Conservation (phyloP, 1,139 yeast genomes). For the Saccharomyces hybrid region DNA sequence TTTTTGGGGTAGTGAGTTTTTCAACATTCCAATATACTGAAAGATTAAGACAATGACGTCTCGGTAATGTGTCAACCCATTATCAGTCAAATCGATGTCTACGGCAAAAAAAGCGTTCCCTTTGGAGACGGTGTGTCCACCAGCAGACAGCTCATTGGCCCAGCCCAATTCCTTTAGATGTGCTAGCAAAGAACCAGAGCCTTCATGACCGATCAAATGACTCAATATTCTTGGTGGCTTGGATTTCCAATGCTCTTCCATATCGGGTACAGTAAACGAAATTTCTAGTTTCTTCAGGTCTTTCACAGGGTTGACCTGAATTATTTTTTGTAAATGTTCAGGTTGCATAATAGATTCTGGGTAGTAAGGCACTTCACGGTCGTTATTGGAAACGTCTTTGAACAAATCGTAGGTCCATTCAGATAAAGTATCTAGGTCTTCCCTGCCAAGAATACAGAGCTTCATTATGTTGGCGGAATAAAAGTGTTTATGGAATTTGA, state of each 20-base stretch:
- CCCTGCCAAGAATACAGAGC: conserved; percentile 76
- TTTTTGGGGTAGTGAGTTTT: conserved; percentile 47
- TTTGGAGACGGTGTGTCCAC: conserved; percentile 58
- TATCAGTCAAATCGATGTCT: conserved; percentile 66
- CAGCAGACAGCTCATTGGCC: conserved; percentile 75
- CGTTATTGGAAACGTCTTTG: conserved; percentile 50
- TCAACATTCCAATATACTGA: conserved; percentile 61
- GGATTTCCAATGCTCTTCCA: conserved; percentile 52
- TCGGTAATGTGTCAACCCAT: conserved; percentile 60
- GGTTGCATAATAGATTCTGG: conserved; percentile 37
- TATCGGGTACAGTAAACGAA: conserved; percentile 69
- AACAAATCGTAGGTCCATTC: conserved; percentile 66
- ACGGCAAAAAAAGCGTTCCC: conserved; percentile 62
- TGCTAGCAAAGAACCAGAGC: conserved; percentile 69
- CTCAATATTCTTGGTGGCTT: conserved; percentile 66
- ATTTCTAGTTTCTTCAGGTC: conserved; percentile 62
- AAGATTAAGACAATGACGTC: conserved; percentile 52
- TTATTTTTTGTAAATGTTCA: conserved; percentile 45
- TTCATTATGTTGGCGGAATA: conserved; percentile 81
- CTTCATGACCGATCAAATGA: conserved; percentile 88
- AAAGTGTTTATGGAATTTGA: conserved; percentile 50
- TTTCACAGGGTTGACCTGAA: conserved; percentile 75
- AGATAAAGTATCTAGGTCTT: conserved; percentile 62
- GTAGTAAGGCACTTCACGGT: conserved; percentile 38
- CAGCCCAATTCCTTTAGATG: conserved; percentile 64